Evolutionary conservation across 228 moss, liverwort and hornwort species (phyloP).

Genomic region (Sphagnum fallax): DNA sequence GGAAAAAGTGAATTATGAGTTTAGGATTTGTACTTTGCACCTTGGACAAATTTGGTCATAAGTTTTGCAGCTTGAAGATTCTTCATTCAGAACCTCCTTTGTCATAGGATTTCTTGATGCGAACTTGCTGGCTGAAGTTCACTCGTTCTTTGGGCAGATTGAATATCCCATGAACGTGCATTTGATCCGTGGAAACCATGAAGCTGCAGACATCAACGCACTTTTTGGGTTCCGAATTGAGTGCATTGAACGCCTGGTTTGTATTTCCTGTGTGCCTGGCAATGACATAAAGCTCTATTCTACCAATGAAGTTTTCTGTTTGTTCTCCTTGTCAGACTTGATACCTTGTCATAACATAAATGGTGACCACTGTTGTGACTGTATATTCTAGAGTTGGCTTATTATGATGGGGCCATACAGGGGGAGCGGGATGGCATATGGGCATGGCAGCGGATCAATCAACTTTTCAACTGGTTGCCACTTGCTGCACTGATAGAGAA

Average conservation of each 20-base stretch:
- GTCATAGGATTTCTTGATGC: no score
- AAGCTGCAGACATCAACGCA: slow-evolving; percentile 87
- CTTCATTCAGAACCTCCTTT: no score
- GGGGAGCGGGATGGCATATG: slow-evolving; percentile 85
- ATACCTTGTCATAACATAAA: no score
- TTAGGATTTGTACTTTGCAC: no score
- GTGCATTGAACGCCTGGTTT: slow-evolving; percentile 81
- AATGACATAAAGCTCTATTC: no score
- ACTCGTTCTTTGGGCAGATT: slow-evolving; percentile 23
- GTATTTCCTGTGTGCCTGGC: not conserved
- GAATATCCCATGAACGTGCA: slow-evolving; percentile 81
- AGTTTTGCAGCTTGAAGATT: no score
- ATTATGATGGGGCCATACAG: slow-evolving; percentile 10
- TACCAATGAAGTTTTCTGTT: no score
- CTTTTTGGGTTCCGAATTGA: slow-evolving; percentile 88
- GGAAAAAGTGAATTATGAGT: no score
- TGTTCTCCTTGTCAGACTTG: no score
- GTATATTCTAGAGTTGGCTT: no score
- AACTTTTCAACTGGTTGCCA: slow-evolving; percentile 80
- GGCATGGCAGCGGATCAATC: slow-evolving; percentile 88
- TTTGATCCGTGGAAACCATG: slow-evolving; percentile 82
- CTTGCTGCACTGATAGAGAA: slow-evolving; percentile 77
- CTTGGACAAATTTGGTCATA: no score
- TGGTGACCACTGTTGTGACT: no score
- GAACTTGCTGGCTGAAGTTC: not conserved